Base-by-base conservation (phyloP, 2,329 filamentous ascomycete genomes). In the Catunica adiposa region DNA sequence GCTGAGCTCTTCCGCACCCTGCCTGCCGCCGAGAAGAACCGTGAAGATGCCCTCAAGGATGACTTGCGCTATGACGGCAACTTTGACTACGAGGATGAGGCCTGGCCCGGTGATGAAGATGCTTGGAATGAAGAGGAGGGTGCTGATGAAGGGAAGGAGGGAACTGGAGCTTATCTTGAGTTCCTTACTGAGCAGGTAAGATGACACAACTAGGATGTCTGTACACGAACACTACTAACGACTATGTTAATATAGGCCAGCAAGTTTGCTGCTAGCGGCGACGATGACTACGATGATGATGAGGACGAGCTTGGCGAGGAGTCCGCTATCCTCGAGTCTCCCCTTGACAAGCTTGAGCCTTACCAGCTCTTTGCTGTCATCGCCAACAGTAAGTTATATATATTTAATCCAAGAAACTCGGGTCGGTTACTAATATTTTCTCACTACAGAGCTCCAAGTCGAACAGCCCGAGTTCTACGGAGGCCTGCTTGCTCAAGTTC, bases 291-390 rank as follows among this genome's bases (percentile, higher is more conserved):
- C 42, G 56, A 57, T 17, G 56, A 58, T 15, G 56, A 58, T 1
- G 86, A 89, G 25, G 89, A 94, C 56, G 89, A 95, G 55, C 82
- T 96, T 48, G 80, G 94, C 17, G 90, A 97, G 67, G 92, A 97
- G 64, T 90, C 89, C 66, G 85, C 87, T 58, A 74, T 97, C 53
- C 79, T 98, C 1, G 92, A 98, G 69, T 94, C 90, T 11, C 89
- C 90, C 15, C 76, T 98, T 23, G 92, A 98, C 69, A 92, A 92
- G 71, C 77, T 98, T 60, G 92, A 98, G 70, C 89, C 90, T 1
- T 98, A 98, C 65, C 79, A 83, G 66, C 74, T 95, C 60, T 96
- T 98, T 77, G 84, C 88, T 66, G 75, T 78, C 59, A 83, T 86
- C 17, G 73, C 97, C 61, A 69, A 90, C 65, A 84, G 89, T 95